phyloP scores from a whole-genome alignment of 768 basidiomycete species.

The Agaricus subrufescens region DNA sequence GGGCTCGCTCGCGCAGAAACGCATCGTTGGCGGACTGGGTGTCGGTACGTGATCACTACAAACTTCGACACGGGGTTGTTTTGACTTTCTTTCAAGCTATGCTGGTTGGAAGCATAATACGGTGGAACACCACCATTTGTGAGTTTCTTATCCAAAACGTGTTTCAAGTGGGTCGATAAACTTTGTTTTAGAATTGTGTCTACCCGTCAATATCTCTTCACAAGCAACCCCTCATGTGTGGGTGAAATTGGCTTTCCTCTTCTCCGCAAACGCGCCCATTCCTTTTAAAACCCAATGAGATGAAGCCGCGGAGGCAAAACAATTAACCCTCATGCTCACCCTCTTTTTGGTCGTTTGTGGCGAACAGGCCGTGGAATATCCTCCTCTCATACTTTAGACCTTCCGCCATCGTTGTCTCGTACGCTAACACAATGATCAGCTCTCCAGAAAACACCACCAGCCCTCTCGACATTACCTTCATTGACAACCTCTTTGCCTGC shows the following conservation, averaged over 20 bases:
- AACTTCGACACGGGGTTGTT: not conserved
- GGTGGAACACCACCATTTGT: slow-evolving; percentile 29
- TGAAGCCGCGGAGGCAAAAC: not conserved
- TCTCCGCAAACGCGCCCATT: slow-evolving; percentile 93
- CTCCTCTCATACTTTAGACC: slow-evolving; percentile 86
- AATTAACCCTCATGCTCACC: slow-evolving; percentile 44
- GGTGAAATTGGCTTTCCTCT: slow-evolving; percentile 82
- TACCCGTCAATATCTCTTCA: not conserved
- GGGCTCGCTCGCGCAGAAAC: slow-evolving; percentile 57
- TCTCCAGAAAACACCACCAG: not conserved
- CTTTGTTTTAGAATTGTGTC: not conserved
- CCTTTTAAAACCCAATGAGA: slow-evolving; percentile 40
- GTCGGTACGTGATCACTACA: slow-evolving; percentile 38
- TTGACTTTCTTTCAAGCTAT: slow-evolving; percentile 20
- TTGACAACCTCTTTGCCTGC: slow-evolving; percentile 95
- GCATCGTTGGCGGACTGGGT: slow-evolving; percentile 57
- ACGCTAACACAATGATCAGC: slow-evolving; percentile 41
- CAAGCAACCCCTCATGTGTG: slow-evolving; percentile 34
- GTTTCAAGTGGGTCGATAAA: not conserved
- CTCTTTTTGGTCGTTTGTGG: slow-evolving; percentile 93
- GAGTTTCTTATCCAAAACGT: not conserved
- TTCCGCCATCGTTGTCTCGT: slow-evolving; percentile 75
- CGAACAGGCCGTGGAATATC: slow-evolving; percentile 88
- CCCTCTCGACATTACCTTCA: slow-evolving; percentile 45
- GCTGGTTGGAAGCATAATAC: slow-evolving; percentile 31